Conservation (phyloP, 2,329 filamentous ascomycete species). For the Magnaporthales sp. region DNA sequence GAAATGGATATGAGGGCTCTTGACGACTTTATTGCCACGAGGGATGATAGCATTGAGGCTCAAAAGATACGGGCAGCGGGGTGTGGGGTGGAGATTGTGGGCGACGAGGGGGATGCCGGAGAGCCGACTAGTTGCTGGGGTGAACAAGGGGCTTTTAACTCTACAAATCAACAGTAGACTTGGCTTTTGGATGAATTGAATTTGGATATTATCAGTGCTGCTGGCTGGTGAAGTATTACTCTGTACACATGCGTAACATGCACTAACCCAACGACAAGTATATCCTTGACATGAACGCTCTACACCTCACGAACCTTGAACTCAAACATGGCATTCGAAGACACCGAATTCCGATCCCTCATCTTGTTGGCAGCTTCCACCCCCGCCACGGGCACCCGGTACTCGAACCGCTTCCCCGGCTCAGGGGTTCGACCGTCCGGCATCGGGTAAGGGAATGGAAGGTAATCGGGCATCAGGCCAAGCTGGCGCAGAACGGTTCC, state of each 20-base stretch:
- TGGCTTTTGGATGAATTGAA: no score
- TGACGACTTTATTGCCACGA: not conserved
- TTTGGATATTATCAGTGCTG: no score
- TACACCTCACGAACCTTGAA: constrained; percentile 16
- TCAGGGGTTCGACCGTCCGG: constrained; percentile 25
- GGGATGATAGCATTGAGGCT: constrained; percentile 2
- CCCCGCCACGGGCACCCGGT: constrained; percentile 52
- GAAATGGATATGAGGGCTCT: not conserved
- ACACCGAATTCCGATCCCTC: constrained; percentile 39
- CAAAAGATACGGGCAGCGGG: not conserved
- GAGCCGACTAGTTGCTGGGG: not conserved
- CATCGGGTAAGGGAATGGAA: constrained; percentile 51
- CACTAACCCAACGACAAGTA: no score
- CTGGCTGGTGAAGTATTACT: no score
- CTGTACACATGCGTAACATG: no score
- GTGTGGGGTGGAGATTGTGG: not conserved
- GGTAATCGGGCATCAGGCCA: constrained; percentile 54
- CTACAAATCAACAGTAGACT: no score
- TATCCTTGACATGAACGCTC: no score
- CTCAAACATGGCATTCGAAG: constrained; percentile 47
- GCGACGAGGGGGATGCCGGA: not conserved
- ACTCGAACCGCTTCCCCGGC: constrained; percentile 35
- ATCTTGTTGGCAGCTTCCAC: constrained; percentile 40
- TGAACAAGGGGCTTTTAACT: not conserved
- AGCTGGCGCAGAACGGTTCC: constrained; percentile 52